Evolutionary conservation across 768 basidiomycete genomes (phyloP).

Genomic region (Trametes cinnabarina): DNA sequence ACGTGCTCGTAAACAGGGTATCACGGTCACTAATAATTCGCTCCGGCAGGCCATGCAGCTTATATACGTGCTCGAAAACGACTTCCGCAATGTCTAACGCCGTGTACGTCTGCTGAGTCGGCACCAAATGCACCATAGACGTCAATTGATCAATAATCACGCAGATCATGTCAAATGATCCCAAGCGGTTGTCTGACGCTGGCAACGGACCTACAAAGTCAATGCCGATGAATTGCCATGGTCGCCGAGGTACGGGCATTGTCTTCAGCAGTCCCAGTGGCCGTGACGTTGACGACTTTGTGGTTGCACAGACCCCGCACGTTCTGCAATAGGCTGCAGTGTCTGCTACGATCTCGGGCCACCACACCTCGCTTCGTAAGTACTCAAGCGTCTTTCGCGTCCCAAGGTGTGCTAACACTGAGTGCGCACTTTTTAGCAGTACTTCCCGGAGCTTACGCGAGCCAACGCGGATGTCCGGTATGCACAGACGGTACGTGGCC

Average conservation of each 20-base stretch:
- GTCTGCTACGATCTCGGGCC: slow-evolving; percentile 26
- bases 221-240: slow-evolving; percentile 28
- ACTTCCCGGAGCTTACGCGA: slow-evolving; percentile 26
- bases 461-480: slow-evolving; percentile 27
- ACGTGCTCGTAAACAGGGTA: slow-evolving; percentile 29
- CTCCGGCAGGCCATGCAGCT: slow-evolving; percentile 37
- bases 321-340: slow-evolving; percentile 24
- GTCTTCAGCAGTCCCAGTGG: slow-evolving; percentile 24
- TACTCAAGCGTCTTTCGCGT: slow-evolving; percentile 33
- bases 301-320: slow-evolving; percentile 18
- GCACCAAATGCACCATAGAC: slow-evolving; percentile 28
- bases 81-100: slow-evolving; percentile 36
- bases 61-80: slow-evolving; percentile 35
- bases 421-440: slow-evolving; percentile 36
- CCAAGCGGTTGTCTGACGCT: slow-evolving; percentile 21
- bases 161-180: slow-evolving; percentile 26
- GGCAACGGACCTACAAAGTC: slow-evolving; percentile 28
- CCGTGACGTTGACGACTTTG: slow-evolving; percentile 12
- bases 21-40: slow-evolving; percentile 42
- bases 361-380: slow-evolving; percentile 36
- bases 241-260: slow-evolving; percentile 21
- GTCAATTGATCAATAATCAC: slow-evolving; percentile 27
- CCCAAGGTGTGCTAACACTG: slow-evolving; percentile 38
- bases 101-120: slow-evolving; percentile 27
- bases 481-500: background rate